Percentiles rank a stretch among this genome's conserved stretches.
Evolutionary conservation across 2,329 filamentous ascomycete species (phyloP).

Genomic region (Coniochaeta sp.): DNA sequence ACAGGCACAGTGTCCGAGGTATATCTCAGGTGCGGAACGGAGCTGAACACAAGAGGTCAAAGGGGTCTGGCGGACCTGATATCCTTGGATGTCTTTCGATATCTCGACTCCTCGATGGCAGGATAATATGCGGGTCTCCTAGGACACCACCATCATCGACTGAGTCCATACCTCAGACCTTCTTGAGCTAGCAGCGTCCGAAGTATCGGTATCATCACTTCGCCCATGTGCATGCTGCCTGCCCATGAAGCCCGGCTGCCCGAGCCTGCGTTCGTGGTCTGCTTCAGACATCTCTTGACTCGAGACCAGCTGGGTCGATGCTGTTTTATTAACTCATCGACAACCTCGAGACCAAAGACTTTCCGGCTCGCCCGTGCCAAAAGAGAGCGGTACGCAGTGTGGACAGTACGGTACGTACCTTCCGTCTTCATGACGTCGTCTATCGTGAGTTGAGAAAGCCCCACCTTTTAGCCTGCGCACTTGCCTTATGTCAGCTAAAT

Average conservation of each 20-base stretch:
- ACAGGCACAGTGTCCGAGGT: not conserved
- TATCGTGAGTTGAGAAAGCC: not conserved
- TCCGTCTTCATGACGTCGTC: not conserved
- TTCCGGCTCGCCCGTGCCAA: not conserved
- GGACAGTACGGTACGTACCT: too few relatives aligned
- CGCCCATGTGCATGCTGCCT: not conserved
- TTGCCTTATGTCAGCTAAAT: not conserved
- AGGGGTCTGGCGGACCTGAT: not conserved
- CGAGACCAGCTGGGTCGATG: not conserved
- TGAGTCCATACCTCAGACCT: not conserved
- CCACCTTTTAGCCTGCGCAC: not conserved
- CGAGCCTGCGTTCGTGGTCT: not conserved
- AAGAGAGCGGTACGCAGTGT: too few relatives aligned
- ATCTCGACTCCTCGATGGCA: not conserved
- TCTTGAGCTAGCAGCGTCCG: not conserved
- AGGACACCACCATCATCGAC: not conserved
- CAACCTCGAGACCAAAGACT: not conserved
- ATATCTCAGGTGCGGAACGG: not conserved
- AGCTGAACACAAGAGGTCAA: not conserved
- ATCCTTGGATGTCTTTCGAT: not conserved
- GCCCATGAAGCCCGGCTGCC: not conserved
- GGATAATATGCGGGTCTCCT: not conserved
- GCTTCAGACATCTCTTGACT: not conserved
- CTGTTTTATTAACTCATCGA: not conserved
- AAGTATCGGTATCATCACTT: not conserved